Percentiles rank a stretch among this genome's conserved stretches.
Evolutionary conservation across 176 grass and related monocot species (phyloP).

Genomic region (Triticum monococcum): DNA sequence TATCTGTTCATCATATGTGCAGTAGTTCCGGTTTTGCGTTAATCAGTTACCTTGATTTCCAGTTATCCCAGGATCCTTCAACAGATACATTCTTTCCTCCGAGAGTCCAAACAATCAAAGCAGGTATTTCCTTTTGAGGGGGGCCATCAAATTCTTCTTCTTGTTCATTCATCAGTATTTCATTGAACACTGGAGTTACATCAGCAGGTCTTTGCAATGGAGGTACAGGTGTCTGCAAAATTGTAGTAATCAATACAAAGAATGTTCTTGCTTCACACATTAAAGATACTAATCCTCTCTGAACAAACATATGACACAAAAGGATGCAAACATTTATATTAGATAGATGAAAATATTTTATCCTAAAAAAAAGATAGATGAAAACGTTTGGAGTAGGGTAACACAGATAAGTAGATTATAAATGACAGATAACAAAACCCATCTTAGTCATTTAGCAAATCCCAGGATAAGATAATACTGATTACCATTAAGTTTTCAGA

Average conservation of each 20-base stretch:
- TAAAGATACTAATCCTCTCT: not conserved
- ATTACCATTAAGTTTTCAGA: not conserved
- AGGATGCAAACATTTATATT: not conserved
- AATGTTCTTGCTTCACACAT: constrained; percentile 4
- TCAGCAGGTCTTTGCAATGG: constrained; percentile 80
- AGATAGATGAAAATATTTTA: constrained; percentile 9
- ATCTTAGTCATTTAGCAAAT: not conserved
- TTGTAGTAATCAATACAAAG: constrained; percentile 21
- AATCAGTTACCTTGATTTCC: constrained; percentile 77
- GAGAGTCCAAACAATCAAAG: constrained; percentile 84
- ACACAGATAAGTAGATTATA: not conserved
- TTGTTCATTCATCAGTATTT: constrained; percentile 65
- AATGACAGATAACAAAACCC: not conserved
- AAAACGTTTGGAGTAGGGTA: not conserved
- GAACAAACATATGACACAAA: not conserved
- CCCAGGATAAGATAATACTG: not conserved
- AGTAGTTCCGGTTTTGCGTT: not conserved
- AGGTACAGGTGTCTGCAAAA: constrained; percentile 87
- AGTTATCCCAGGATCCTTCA: constrained; percentile 99
- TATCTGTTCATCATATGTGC: not conserved
- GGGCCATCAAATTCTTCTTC: constrained; percentile 59
- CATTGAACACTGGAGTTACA: constrained; percentile 67
- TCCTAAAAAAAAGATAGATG: not conserved
- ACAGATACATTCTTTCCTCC: constrained; percentile 82
- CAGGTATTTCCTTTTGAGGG: constrained; percentile 84